Evolutionary conservation across 768 basidiomycete species (phyloP), one percentile per base, ranked within the genome.

Genomic region (Lentinus brumalis): DNA sequence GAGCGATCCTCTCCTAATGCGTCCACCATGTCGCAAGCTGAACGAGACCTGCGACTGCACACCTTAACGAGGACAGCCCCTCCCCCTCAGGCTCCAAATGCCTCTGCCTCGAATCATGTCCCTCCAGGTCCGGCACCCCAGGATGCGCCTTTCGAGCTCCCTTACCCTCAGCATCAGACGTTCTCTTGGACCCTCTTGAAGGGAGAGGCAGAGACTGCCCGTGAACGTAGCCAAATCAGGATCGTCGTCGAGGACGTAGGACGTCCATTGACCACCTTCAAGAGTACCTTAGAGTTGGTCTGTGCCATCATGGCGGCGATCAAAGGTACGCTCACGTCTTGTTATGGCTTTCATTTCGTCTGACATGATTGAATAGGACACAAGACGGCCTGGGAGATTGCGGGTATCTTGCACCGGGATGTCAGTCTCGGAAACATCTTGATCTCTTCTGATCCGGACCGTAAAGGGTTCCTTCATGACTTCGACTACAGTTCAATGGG

Each of bases 391-490:
- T 62, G 60, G 55, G 29, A 55, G 12, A 49, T 58, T 14, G 59
- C 59, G 0, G 45, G 55, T 7, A 40, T 66, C 15, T 16, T 66
- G 12, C 65, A 66, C 31, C 58, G 65, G 3, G 65, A 66, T 32
- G 50, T 66, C 18, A 66, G 65, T 38, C 40, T 59, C 0, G 65
- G 65, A 14, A 66, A 66, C 39, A 54, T 66, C 11, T 21, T 66
- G 9, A 60, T 66, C 5, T 39, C 21, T 0, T 53, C 53, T 12
- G 56, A 60, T 5, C 29, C 41, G 0, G 29, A n/a, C 2, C 47
- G 26, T 10, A 21, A 21, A 5, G 65, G 61, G 3, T 63, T 66
- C 59, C 7, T 63, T 4, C 58, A 54, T 31, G 65, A 66, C 41
- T 63, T 53, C 18, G 65, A 66, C 41, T 61, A 63, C 18, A 63